Percentiles rank a stretch among this genome's conserved stretches.
phyloP scores from a whole-genome alignment of 2,329 filamentous ascomycete species.

The Cladosporium sp. region DNA sequence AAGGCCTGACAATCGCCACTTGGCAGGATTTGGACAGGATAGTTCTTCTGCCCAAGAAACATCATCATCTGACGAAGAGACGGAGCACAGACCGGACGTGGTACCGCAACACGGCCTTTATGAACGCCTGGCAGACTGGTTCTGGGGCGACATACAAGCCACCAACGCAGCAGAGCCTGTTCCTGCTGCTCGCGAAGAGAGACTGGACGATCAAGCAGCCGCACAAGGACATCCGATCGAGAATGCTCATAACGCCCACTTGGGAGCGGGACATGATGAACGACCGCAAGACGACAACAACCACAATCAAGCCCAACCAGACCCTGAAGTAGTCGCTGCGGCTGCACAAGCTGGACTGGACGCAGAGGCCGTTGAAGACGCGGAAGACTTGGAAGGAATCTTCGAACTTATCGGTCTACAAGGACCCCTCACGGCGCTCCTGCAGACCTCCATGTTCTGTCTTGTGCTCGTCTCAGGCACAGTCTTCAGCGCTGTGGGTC shows the following conservation, averaged over 20 bases:
- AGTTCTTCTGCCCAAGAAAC: not conserved
- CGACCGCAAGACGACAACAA: slow-evolving; percentile 14
- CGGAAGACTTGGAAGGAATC: slow-evolving; percentile 92
- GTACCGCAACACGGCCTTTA: not conserved
- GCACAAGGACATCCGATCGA: slow-evolving; percentile 60
- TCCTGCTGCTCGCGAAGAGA: slow-evolving; percentile 53
- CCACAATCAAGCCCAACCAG: slow-evolving; percentile 30
- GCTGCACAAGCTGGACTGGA: slow-evolving; percentile 68
- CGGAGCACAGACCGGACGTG: not conserved
- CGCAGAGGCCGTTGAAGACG: slow-evolving; percentile 69
- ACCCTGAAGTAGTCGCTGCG: slow-evolving; percentile 59
- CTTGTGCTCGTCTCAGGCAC: slow-evolving; percentile 84
- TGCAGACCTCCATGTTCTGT: slow-evolving; percentile 95
- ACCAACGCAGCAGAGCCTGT: slow-evolving; percentile 29
- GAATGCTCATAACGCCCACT: slow-evolving; percentile 19
- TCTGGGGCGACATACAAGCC: slow-evolving; percentile 43
- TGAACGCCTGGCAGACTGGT: slow-evolving; percentile 40
- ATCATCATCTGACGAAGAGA: not conserved
- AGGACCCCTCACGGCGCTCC: slow-evolving; percentile 79
- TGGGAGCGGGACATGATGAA: slow-evolving; percentile 18
- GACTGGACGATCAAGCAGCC: slow-evolving; percentile 56
- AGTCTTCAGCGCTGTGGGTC: slow-evolving; percentile 77
- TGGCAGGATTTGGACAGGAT: not conserved
- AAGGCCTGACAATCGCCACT: slow-evolving; percentile 1
- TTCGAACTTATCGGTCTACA: slow-evolving; percentile 96